phyloP scores from a whole-genome alignment of 345 rosid genomes.

The rapeseed (Brassica napus) region DNA sequence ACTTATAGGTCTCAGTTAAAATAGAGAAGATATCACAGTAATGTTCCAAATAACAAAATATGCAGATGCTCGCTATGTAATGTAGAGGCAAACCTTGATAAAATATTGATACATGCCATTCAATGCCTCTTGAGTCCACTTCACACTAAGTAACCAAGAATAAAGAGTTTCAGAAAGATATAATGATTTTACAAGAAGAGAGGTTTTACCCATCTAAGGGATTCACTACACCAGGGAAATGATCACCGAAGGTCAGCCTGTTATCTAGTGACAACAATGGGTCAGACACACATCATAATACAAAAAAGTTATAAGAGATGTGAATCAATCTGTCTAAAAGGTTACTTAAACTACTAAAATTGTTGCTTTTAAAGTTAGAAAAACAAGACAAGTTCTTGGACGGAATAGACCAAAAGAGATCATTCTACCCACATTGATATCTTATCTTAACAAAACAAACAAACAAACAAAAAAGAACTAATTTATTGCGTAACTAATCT shows the following conservation, averaged over 20 bases:
- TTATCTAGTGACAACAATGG: constrained; percentile 47
- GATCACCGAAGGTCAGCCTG: constrained; percentile 63
- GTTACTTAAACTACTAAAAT: no score
- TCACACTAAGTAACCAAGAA: constrained; percentile 44
- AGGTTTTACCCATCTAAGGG: constrained; percentile 70
- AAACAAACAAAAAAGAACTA: no score
- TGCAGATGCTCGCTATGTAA: not conserved
- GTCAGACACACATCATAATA: not conserved
- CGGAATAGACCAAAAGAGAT: no score
- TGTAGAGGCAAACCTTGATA: constrained; percentile 55
- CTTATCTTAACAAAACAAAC: no score
- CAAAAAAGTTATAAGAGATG: not conserved
- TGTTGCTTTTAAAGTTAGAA: no score
- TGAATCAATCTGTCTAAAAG: no score
- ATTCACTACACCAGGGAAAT: constrained; percentile 75
- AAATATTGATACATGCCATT: constrained; percentile 85
- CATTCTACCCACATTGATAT: no score
- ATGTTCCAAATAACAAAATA: not conserved
- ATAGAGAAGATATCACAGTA: no score
- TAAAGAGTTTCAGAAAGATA: not conserved
- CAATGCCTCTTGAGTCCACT: constrained; percentile 63
- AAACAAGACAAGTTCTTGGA: no score
- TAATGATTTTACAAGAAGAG: not conserved
- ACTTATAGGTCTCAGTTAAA: no score
- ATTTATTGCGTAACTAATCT: no score